Percentiles rank a stretch among this genome's conserved stretches.
These are phyloP conservation scores for Aspergillus mulundensis DNA, from an alignment of 495 filamentous ascomycete species.

Conservation along the genomic window DNA sequence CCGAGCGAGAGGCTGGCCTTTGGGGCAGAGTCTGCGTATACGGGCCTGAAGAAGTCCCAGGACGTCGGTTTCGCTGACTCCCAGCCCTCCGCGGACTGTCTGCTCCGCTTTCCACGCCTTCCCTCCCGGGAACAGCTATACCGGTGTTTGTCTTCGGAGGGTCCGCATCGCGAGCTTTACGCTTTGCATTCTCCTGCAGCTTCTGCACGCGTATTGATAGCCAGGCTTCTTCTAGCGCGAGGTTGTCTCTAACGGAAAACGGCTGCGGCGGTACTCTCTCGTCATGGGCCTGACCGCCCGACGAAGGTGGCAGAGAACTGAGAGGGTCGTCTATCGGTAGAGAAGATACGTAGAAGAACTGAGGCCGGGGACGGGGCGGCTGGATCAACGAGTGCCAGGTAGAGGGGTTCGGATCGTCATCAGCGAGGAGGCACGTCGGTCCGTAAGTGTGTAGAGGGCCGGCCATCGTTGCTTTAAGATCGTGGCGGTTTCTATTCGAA, in stretches of 20 bases:
- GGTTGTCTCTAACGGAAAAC: constrained; percentile 71
- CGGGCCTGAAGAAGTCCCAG: constrained; percentile 13
- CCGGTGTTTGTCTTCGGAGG: constrained; percentile 33
- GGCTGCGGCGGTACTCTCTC: constrained; percentile 63
- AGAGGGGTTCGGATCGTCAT: constrained; percentile 33
- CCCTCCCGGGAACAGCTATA: constrained; percentile 43
- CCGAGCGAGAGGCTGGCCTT: constrained; percentile 11
- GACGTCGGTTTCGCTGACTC: constrained; percentile 23
- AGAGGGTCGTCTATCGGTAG: constrained; percentile 81
- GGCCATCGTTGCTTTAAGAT: constrained; percentile 38
- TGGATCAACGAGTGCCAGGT: constrained; percentile 28
- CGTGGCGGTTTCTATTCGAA: constrained; percentile 1
- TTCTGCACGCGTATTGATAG: constrained; percentile 44
- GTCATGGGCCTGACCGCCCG: constrained; percentile 45
- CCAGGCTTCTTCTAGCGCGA: constrained; percentile 71
- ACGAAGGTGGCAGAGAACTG: constrained; percentile 57
- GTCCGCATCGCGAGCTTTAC: constrained; percentile 29
- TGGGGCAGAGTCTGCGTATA: constrained; percentile 15
- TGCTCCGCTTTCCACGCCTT: constrained; percentile 25
- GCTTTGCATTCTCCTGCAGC: constrained; percentile 23
- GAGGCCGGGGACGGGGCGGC: constrained; percentile 54
- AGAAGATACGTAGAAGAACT: constrained; percentile 77
- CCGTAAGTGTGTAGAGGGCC: constrained; percentile 53
- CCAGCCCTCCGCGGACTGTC: constrained; percentile 21
- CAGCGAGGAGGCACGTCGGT: constrained; percentile 45